Base-by-base conservation (phyloP, 148 eudicot genomes). In the Rhododendron vialii region DNA sequence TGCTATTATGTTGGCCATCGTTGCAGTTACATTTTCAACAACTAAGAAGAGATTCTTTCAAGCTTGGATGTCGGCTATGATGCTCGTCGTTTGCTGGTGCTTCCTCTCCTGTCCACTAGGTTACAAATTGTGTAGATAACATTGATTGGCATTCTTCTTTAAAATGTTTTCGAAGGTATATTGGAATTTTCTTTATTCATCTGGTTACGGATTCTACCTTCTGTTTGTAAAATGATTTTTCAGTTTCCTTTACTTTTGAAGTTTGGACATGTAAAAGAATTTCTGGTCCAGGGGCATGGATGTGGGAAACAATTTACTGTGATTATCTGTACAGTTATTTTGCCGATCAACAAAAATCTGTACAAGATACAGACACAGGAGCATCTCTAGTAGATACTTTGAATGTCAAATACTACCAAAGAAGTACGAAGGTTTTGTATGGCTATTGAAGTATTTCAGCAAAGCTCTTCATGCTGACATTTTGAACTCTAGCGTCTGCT, bases 21-120 rank as follows among this genome's bases (percentile, higher is more conserved):
- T 48, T 79, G 82, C 82, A 79, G 82, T 48, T 79, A 26, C 82
- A 79, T 47, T 48, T n/a, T 79, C 59, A 48, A 11, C 59, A 48
- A 11, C 59, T 10, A n/a, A 79, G 59, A 48, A 47, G 36, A n/a
- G 82, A 24, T 79, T 48, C 35, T 79, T 30, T 48, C 28, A 48
- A 47, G 82, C 26, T 79, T 79, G 82, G 38, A 47, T 79, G 82
- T 79, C 9, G 15, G 50, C 35, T 79, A 48, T 45, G 59, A 79
- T 79, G 35, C 33, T n/a, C 6, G 61, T 51, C 20, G n/a, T 30
- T 55, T 51, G 43, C 26, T 48, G 63, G 59, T 35, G 36, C n/a
- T 55, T 61, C 67, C 43, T 51, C 57, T 28, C 53, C 67, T 55
- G 17, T 20, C 43, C 43, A 30, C 18, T 36, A 1, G 7, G 43